Base-by-base conservation (phyloP, 2,329 filamentous ascomycete genomes). In the Paecilomyces sp. region DNA sequence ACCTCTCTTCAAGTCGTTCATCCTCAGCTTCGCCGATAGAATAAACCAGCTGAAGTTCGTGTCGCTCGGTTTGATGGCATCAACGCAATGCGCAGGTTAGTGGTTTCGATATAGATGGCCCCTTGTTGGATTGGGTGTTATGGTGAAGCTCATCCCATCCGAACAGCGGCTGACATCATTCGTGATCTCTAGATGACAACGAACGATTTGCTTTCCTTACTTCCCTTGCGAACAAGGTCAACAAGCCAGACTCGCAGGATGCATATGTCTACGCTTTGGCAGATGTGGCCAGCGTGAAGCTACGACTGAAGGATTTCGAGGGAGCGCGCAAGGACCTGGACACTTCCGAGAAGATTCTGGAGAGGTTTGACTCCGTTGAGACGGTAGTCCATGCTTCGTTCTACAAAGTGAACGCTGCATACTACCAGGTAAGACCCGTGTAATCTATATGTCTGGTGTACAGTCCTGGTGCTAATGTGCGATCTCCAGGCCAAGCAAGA, bases 41-140 rank as follows among this genome's bases (percentile, higher is more conserved):
- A 97, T 99, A 83, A 99, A 97, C 80, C 93, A 97, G 81, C 83
- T 99, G 64, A 97, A 97, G 83, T 88, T 97, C 67, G 94, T 99
- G 66, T 88, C 90, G 66, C 81, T 99, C 66, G 94, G 92, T 15
- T 80, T 97, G 73, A 90, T 89, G 77, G 90, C 94, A 54, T 91
- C 92, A 57, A 86, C 88, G 70, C 88, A 96, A 80, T 96, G 90
- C 77, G 64, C 68, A 72, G 70, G 71, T 70, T 57, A 5, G 61
- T 61, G 52, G 33, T 31, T 25, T 25, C 3, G 8, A 53, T 30
- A 53, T n/a, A 53, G 28, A 25, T 13, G 15, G 2, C 5, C 22
- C 24, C 51, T 25, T 53, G 67, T 65, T 31, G 18, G 5, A 58
- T 58, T 31, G 3, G 1, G 51, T 53, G 41, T 18, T n/a, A 22